Evolutionary conservation across 768 basidiomycete species (phyloP), one percentile per base, ranked within the genome.

Genomic region (Suillus brevipes): DNA sequence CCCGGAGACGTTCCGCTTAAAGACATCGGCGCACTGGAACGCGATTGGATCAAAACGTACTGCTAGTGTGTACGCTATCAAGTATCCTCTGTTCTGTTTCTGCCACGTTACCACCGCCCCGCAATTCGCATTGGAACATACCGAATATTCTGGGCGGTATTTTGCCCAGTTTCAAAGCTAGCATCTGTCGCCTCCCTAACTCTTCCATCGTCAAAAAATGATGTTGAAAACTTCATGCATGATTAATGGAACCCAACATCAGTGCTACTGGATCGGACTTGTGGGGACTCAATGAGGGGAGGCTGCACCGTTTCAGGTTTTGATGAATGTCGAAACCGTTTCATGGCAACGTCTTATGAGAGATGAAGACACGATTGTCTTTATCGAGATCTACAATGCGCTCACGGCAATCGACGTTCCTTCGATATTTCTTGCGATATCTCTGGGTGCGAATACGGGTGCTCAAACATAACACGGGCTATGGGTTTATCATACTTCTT

Each of bases 91-190:
- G 77, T 65, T 82, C 83, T 18, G 77, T 78, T 49, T 78, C 80
- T 34, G 77, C 83, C 3, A 82, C 80, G 34, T 70, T 84, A 6
- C 82, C 84, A 37, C 78, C 82, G 7, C 82, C 80, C 10, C 83
- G 83, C 63, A 80, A 80, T 79, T 14, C 74, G 77, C 25, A 84
- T 68, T 84, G 83, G 83, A 86, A 86, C 68, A 67, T 86, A 60
- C 67, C 80, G 67, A 84, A 86, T 70, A 83, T 81, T 61, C 77
- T 83, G 9, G 78, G 78, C n/a, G 79, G 77, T 25, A 81, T 80
- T 2, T 82, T 85, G 71, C 84, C 84, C 25, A 74, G 75, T 65
- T 71, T 75, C 67, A 70, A 62, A 47, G 73, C 78, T 66, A 60
- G 72, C 68, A 59, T 69, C 71, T 57, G 59, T 40, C 50, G 31